These are phyloP conservation scores for Neocatenulostroma microsporum DNA, from an alignment of 2,329 filamentous ascomycete species.

Conservation along the genomic window DNA sequence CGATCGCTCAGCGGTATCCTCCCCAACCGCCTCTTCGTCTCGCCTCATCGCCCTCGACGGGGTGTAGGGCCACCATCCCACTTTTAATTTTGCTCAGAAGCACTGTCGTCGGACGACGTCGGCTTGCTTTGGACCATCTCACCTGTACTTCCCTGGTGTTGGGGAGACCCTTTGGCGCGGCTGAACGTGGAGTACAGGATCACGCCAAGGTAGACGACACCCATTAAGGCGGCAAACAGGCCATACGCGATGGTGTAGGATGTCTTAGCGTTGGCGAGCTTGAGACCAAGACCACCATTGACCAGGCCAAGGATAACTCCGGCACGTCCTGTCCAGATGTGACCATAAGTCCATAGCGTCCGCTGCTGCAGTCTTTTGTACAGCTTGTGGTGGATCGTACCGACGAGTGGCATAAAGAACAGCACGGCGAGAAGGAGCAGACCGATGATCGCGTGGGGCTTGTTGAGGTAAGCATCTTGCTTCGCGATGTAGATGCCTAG, in stretches of 20 bases:
- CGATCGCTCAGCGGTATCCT: too few relatives aligned
- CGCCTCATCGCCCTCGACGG: too few relatives aligned
- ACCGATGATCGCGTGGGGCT: conserved; percentile 48
- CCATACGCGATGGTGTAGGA: conserved; percentile 38
- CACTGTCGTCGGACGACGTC: too few relatives aligned
- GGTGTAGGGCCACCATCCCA: too few relatives aligned
- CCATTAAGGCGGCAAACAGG: conserved; percentile 44
- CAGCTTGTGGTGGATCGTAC: conserved; percentile 44
- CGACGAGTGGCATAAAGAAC: conserved; percentile 49
- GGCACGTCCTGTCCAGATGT: conserved; percentile 22
- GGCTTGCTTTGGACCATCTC: too few relatives aligned
- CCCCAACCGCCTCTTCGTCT: too few relatives aligned
- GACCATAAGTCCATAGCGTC: conserved; percentile 38
- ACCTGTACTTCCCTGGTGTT: too few relatives aligned
- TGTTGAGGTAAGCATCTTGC: conserved; percentile 30
- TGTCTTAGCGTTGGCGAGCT: conserved; percentile 34
- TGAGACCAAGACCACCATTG: conserved; percentile 50
- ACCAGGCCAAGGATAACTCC: conserved; percentile 47
- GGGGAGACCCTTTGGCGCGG: too few relatives aligned
- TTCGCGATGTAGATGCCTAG: conserved; percentile 45
- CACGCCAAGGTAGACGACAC: conserved; percentile 32
- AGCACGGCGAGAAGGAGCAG: conserved; percentile 44
- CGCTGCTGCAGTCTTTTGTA: conserved; percentile 42
- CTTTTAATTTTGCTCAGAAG: too few relatives aligned
- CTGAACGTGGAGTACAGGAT: too few relatives aligned